These are phyloP conservation scores for Geotrichum carabidarum DNA, from an alignment of 1,139 yeast species.

Conservation along the genomic window DNA sequence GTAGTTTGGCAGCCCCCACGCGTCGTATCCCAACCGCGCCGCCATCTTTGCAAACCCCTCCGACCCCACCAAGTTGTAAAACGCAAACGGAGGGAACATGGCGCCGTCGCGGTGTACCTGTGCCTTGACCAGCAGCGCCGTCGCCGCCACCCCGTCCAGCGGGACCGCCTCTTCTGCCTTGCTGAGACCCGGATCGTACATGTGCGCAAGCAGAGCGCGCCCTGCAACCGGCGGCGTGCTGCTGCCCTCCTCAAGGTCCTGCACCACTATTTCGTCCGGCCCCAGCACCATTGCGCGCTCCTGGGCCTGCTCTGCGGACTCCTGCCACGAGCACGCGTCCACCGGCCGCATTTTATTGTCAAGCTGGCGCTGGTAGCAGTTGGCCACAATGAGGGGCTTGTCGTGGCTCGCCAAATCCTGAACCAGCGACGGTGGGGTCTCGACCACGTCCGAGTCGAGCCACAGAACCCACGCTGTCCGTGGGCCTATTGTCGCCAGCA, in stretches of 20 bases:
- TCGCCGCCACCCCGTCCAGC: constrained; percentile 94
- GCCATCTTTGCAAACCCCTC: constrained; percentile 99
- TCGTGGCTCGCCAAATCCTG: constrained; percentile 86
- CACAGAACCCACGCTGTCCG: constrained; percentile 91
- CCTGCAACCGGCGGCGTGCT: constrained; percentile 55
- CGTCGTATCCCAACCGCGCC: constrained; percentile 83
- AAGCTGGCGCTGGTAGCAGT: constrained; percentile 77
- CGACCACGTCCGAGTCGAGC: constrained; percentile 92
- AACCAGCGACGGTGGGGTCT: constrained; percentile 72
- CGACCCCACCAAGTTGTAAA: constrained; percentile 92
- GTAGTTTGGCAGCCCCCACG: constrained; percentile 89
- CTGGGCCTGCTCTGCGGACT: constrained; percentile 70
- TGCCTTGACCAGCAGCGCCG: constrained; percentile 90
- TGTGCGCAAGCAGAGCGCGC: constrained; percentile 91
- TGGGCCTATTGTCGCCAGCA: constrained; percentile 86
- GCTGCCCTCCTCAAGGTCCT: constrained; percentile 72
- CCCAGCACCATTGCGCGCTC: constrained; percentile 63
- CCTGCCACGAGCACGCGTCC: constrained; percentile 95
- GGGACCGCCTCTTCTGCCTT: constrained; percentile 54
- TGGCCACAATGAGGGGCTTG: constrained; percentile 83
- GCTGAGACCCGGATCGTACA: constrained; percentile 63
- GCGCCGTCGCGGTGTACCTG: constrained; percentile 99
- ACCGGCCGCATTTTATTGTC: constrained; percentile 73
- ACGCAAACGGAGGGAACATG: constrained; percentile 97
- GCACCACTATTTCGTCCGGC: constrained; percentile 89